These are phyloP conservation scores for Fusarium proliferatum DNA, from an alignment of 2,329 filamentous ascomycete species.

Conservation along the genomic window DNA sequence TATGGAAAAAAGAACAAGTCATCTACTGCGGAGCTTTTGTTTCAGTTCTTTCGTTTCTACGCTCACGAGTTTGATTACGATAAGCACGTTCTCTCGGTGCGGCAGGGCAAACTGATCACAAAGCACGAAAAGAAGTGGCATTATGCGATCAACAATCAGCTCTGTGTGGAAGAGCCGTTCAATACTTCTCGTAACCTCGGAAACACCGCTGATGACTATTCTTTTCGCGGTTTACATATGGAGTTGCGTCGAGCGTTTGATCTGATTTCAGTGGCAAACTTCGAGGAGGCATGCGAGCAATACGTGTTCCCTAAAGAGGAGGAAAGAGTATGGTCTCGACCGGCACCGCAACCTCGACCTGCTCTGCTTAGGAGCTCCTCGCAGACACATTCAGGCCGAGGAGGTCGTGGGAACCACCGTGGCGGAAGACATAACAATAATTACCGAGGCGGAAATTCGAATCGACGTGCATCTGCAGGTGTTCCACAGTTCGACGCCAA, in stretches of 20 bases:
- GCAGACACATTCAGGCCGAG: conserved; percentile 64
- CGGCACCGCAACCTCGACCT: conserved; percentile 64
- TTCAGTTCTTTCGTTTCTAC: conserved; percentile 95
- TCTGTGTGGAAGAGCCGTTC: conserved; percentile 98
- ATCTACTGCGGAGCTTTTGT: conserved; percentile 85
- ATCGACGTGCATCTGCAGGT: conserved; percentile 64
- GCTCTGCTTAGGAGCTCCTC: conserved; percentile 70
- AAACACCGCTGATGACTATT: conserved; percentile 95
- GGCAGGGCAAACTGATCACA: conserved; percentile 79
- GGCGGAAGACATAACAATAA: conserved; percentile 61
- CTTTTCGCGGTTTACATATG: conserved; percentile 89
- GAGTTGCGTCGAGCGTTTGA: conserved; percentile 92
- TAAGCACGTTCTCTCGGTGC: conserved; percentile 84
- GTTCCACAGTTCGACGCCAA: conserved; percentile 62
- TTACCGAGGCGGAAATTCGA: conserved; percentile 58
- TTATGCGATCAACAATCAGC: conserved; percentile 78
- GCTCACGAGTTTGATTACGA: conserved; percentile 94
- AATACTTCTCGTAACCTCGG: conserved; percentile 89
- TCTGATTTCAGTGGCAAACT: conserved; percentile 79
- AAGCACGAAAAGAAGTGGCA: conserved; percentile 93
- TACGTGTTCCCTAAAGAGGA: conserved; percentile 91
- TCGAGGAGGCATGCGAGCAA: conserved; percentile 86
- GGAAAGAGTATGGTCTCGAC: conserved; percentile 68
- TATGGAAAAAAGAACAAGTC: conserved; percentile 86
- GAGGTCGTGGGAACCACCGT: conserved; percentile 61